Conservation (phyloP, 2,329 filamentous ascomycete genomes). For the Chalaropsis thielavioides region DNA sequence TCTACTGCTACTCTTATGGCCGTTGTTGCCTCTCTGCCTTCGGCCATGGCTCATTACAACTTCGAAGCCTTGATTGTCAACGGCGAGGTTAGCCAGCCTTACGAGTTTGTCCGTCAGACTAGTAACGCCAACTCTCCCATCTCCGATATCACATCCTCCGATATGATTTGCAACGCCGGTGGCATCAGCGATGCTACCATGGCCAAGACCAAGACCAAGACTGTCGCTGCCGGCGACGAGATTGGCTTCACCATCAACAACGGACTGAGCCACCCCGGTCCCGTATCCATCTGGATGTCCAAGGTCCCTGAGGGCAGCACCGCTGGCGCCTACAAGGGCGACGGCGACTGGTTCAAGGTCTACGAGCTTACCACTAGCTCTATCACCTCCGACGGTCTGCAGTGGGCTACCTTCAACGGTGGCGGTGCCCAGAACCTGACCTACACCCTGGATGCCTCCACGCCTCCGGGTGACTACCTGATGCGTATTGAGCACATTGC, state of each 20-base stretch:
- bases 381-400: slow-evolving; percentile 16
- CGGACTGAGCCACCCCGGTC: slow-evolving; percentile 28
- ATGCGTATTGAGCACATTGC: slow-evolving; percentile 36
- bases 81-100: slow-evolving; percentile 31
- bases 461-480: slow-evolving; percentile 36
- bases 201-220: slow-evolving; percentile 23
- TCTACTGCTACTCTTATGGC: slow-evolving; percentile 22
- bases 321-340: slow-evolving; percentile 24
- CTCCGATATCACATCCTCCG: slow-evolving; percentile 26
- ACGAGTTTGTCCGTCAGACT: slow-evolving; percentile 37
- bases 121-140: slow-evolving; percentile 32
- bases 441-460: slow-evolving; percentile 31
- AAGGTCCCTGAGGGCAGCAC: slow-evolving; percentile 26
- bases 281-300: slow-evolving; percentile 27
- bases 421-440: slow-evolving; percentile 22
- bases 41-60: slow-evolving; percentile 29
- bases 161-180: slow-evolving; percentile 24
- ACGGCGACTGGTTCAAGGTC: slow-evolving; percentile 28
- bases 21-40: slow-evolving; percentile 22
- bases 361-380: slow-evolving; percentile 21
- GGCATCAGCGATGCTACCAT: slow-evolving; percentile 11
- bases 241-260: slow-evolving; percentile 28
- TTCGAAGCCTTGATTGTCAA: slow-evolving; percentile 33
- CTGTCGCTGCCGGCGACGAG: slow-evolving; percentile 27
- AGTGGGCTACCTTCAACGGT: slow-evolving; percentile 17